A percentile compares a stretch with the other conserved stretches of the same genome.
Conservation (phyloP, 306 rosid genomes). For the Betula pendula region DNA sequence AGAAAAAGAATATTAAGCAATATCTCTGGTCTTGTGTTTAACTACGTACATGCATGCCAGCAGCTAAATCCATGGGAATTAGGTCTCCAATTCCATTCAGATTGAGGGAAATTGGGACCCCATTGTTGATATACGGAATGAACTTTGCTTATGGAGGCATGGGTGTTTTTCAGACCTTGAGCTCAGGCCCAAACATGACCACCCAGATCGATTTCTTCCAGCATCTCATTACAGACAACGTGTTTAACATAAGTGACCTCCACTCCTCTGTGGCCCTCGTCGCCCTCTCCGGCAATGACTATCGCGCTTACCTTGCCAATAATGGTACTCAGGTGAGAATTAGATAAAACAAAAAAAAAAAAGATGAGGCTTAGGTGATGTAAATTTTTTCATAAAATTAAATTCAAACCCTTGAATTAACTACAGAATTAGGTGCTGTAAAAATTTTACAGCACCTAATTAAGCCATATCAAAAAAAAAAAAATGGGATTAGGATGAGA, state of each 20-base stretch:
- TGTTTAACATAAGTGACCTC: not conserved
- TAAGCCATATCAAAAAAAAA: too few species aligned
- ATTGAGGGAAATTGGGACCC: not conserved
- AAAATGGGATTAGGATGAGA: too few species aligned
- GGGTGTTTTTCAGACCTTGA: constrained; percentile 44
- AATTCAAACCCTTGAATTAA: too few species aligned
- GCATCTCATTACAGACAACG: constrained; percentile 1
- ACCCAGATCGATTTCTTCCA: constrained; percentile 42
- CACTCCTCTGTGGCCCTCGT: constrained; percentile 27
- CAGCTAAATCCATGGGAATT: constrained; percentile 3
- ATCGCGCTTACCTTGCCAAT: not conserved
- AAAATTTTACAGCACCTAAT: too few species aligned
- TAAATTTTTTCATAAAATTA: too few species aligned
- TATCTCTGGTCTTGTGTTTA: not conserved
- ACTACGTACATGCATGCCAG: not conserved
- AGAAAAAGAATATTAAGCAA: too few species aligned
- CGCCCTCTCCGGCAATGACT: constrained; percentile 37
- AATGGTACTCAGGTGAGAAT: constrained; percentile 15
- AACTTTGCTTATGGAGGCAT: constrained; percentile 63
- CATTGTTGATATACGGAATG: constrained; percentile 32
- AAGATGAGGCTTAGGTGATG: too few species aligned
- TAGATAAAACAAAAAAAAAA: too few species aligned
- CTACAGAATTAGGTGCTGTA: too few species aligned
- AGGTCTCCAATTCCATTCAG: constrained; percentile 6
- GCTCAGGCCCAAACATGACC: constrained; percentile 45